Evolutionary conservation across 768 basidiomycete species (phyloP), one percentile per base, ranked within the genome.

Genomic region (Psilocybe tampanensis): DNA sequence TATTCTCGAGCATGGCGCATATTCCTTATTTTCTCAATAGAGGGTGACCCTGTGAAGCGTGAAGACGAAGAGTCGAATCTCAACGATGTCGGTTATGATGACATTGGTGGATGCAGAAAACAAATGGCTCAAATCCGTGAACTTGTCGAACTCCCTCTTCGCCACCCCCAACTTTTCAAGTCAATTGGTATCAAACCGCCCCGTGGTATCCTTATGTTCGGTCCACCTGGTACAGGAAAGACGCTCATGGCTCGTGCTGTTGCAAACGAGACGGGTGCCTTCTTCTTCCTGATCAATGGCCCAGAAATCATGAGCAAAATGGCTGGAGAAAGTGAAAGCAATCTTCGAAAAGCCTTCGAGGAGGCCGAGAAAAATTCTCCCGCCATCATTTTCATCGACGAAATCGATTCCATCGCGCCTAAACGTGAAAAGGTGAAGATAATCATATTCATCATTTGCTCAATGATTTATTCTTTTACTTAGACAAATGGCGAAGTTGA

Each of bases 271-370:
- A 99, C 97, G 23, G 97, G 97, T 48, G 97, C 97, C 15, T 99
- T 99, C 86, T 99, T 99, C 85, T 99, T 99, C 88, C 79, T 98
- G 49, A 99, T 99, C 78, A 99, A 98, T 69, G 97, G 97, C 52
- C 97, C 97, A 50, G 97, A 99, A 75, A 98, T 99, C 72, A 99
- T 99, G 97, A 93, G 90, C 66, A 98, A 99, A 82, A 99, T 99
- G 97, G 97, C 97, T 52, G 97, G 97, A 64, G 97, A 99, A 78
- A 89, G 86, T 70, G 97, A 99, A 73, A 94, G 92, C 68, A 99
- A 99, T 74, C 78, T 99, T 60, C 80, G 97, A 64, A 99, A 99
- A 74, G 96, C 97, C 23, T 98, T 98, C 71, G 97, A 98, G 74
- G 97, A 99, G 78, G 96, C 97, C 2, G 97, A 99, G 80, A 99